Evolutionary conservation across 805 yeast species (phyloP), one percentile per base, ranked within the genome.

Genomic region (Candida silvicultrix): DNA sequence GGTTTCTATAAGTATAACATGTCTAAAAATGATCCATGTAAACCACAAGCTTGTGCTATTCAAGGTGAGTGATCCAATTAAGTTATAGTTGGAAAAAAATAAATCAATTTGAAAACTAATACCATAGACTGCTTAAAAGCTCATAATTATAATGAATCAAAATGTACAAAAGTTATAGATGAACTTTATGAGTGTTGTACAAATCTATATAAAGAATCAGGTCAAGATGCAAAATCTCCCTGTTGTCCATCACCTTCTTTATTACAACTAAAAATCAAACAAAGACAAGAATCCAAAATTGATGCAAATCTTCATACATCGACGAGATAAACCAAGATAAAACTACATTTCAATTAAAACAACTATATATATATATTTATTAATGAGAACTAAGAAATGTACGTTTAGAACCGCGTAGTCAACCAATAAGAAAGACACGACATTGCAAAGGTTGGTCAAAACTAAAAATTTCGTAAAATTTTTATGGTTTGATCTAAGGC

Each of bases 241-340:
- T 86, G 95, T 57, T 89, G 97, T 65, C 96, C 96, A 1, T 73
- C 74, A 45, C 85, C 88, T 18, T 71, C 72, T 28, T 62, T 85
- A 40, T 71, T 89, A 11, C 68, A 73, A 52, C 60, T 80, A 49
- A 88, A 88, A 63, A 68, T 86, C 43, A 73, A 78, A 49, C 94
- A 87, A 57, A 64, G 94, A 46, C 64, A 67, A 48, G 57, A 68
- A 49, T 85, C 81, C 35, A 61, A 65, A 38, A 54, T 81, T 2
- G 90, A 85, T 60, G 89, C 90, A 1, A 63, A 71, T 46, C 58
- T 81, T 40, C 50, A 72, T 16, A 16, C 21, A 35, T 22, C 8
- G 18, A 21, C 42, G 40, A 28, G 42, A 50, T 46, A 40, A 45
- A 45, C 44, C 23, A 20, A 10, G 28, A 41, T n/a, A n/a, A n/a